Base-by-base conservation (phyloP, 495 filamentous ascomycete genomes). In the Trichoderma virens region DNA sequence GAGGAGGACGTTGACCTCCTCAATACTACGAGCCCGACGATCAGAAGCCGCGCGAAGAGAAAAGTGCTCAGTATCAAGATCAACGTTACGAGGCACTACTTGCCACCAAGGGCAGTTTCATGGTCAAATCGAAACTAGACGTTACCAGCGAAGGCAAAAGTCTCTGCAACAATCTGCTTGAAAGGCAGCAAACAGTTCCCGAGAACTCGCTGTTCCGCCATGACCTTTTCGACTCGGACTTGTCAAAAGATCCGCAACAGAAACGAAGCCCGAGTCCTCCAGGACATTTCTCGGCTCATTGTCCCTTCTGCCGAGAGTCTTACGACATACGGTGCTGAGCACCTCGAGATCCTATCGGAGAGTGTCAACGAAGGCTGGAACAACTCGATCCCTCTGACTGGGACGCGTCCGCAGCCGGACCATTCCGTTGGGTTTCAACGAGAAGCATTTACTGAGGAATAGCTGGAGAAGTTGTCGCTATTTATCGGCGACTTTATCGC, bases 291-390 rank as follows among this genome's bases (percentile, higher is more conserved):
- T 59, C 71, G 39, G 59, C 64, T 80, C 4, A 74, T 81, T 61
- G 67, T 76, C 35, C 74, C 74, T 47, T 76, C 73, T 8, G 73
- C 74, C 0, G 59, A 80, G 69, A 65, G 1, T 27, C 68, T 76
- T 41, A 67, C 62, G 4, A 74, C 28, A 51, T 67, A 62, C 61
- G 71, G 74, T 28, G 67, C 69, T 38, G 67, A n/a, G n/a, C n/a
- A 70, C 67, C 72, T 79, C 18, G 60, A 74, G 25, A 5, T 31
- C 63, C 65, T 81, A 9, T 68, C 65, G n/a, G 76, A 81, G 66
- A 76, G 73, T 62, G 70, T 77, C 35, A 78, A 81, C 67, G 74
- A 79, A 71, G 70, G 66, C 60, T 83, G 75, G 77, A 71, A 68
- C 62, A 75, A 68, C 51, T 71, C 67, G 7, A 68, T 75, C 60